A percentile compares a stretch with the other conserved stretches of the same genome.
Evolutionary conservation across 2,329 filamentous ascomycete species (phyloP).

Genomic region (Coniochaeta ligniaria): DNA sequence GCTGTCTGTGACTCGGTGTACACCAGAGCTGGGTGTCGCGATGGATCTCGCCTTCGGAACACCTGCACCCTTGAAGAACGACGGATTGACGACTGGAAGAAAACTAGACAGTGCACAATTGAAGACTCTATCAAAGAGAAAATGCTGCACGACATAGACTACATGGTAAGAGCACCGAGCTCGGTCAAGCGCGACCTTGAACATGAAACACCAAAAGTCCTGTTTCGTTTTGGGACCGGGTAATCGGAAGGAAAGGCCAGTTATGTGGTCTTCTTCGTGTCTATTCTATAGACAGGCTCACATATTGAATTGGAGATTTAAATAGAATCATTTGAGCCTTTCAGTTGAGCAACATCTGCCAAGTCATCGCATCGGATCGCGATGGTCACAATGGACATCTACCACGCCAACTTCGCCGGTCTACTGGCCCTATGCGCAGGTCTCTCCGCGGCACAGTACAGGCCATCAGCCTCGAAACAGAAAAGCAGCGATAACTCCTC

Average conservation of each 20-base stretch:
- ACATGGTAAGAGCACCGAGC: not conserved
- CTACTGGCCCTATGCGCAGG: constrained; percentile 10
- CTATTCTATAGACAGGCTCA: not conserved
- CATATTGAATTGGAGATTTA: not conserved
- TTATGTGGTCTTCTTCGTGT: not conserved
- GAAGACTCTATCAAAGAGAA: not conserved
- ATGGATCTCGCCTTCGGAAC: not conserved
- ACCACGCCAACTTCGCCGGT: constrained; percentile 13
- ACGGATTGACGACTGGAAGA: no score
- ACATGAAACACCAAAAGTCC: not conserved
- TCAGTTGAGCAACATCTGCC: not conserved
- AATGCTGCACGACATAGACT: not conserved
- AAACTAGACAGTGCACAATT: no score
- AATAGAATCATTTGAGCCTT: not conserved
- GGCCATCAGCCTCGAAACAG: constrained; percentile 1
- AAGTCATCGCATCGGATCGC: not conserved
- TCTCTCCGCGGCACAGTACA: constrained; percentile 16
- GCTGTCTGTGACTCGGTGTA: not conserved
- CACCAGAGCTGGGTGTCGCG: no score
- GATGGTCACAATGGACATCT: constrained; percentile 10
- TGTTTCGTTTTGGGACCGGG: not conserved
- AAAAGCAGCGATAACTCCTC: not conserved
- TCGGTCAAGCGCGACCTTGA: not conserved
- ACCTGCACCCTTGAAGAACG: not conserved
- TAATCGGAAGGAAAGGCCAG: not conserved